phyloP scores from a whole-genome alignment of 192 early-diverging fungal genomes.

The Coemansia sp. region DNA sequence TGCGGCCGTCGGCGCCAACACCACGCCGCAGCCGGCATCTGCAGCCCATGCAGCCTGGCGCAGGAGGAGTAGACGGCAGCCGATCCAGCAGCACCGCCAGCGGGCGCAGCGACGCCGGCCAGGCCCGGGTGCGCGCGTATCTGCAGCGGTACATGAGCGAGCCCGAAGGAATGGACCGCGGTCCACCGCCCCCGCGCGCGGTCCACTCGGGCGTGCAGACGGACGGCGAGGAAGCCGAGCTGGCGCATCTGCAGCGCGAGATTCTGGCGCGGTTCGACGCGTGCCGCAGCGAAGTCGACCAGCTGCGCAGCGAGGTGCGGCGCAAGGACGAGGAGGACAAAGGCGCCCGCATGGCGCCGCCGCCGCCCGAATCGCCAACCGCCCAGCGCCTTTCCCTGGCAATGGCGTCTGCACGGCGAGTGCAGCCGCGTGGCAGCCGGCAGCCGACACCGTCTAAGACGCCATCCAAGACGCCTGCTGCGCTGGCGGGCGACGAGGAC shows the following conservation, averaged over 20 bases:
- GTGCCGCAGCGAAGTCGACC: slow-evolving; percentile 26
- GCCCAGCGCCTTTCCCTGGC: too few relatives aligned
- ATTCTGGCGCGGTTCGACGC: slow-evolving; percentile 30
- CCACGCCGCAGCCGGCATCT: slow-evolving; percentile 25
- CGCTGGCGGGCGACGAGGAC: slow-evolving; percentile 1
- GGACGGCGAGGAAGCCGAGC: background rate
- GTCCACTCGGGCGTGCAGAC: slow-evolving; percentile 16
- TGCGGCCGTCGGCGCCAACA: slow-evolving; percentile 33
- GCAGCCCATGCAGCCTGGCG: too few relatives aligned
- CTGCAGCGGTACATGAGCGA: slow-evolving; percentile 19
- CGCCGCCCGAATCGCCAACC: too few relatives aligned
- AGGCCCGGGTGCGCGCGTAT: slow-evolving; percentile 12
- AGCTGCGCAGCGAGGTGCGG: slow-evolving; percentile 33
- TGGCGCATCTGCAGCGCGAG: slow-evolving; percentile 22
- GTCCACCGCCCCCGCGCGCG: background rate
- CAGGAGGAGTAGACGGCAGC: too few relatives aligned
- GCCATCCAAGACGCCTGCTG: background rate
- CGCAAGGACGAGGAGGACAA: slow-evolving; percentile 17
- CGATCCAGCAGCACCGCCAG: too few relatives aligned
- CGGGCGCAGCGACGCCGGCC: background rate
- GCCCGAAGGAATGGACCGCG: background rate
- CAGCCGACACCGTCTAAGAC: background rate
- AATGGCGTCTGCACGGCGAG: too few relatives aligned
- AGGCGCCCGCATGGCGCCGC: too few relatives aligned
- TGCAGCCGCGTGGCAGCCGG: too few relatives aligned